Conservation (phyloP, 805 yeast genomes). For the Yarrowia sp. region DNA sequence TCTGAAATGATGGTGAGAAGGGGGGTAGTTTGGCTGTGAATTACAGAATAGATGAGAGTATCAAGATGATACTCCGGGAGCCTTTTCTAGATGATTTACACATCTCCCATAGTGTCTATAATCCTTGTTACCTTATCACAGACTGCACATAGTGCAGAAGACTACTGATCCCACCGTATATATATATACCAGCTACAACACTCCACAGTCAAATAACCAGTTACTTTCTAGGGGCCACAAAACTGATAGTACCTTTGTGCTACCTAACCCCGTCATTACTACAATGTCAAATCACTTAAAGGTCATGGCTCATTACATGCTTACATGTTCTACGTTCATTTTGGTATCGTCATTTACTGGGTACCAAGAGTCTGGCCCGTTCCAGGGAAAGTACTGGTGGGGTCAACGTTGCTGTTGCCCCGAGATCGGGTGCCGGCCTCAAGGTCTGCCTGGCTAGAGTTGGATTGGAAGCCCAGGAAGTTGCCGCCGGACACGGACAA, state of each 20-base stretch:
- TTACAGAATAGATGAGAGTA: too few relatives aligned
- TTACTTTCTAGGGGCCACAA: too few relatives aligned
- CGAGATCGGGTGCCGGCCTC: constrained; percentile 16
- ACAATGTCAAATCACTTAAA: not conserved
- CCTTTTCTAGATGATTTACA: not conserved
- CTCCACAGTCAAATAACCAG: too few relatives aligned
- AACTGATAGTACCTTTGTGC: too few relatives aligned
- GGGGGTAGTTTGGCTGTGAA: not conserved
- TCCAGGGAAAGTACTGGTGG: constrained; percentile 1
- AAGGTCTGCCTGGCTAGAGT: not conserved
- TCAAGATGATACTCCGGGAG: too few relatives aligned
- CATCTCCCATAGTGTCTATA: too few relatives aligned
- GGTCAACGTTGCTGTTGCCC: not conserved
- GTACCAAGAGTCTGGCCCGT: constrained; percentile 12
- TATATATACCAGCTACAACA: too few relatives aligned
- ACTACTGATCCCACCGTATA: too few relatives aligned
- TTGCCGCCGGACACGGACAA: not conserved
- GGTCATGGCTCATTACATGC: constrained; percentile 19
- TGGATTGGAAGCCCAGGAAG: not conserved
- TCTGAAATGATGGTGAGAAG: not conserved
- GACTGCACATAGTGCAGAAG: too few relatives aligned
- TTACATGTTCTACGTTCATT: constrained; percentile 8
- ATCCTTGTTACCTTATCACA: too few relatives aligned
- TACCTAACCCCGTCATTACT: too few relatives aligned
- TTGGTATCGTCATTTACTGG: constrained; percentile 1